Percentiles rank a stretch among this genome's conserved stretches.
These are phyloP conservation scores for Chaetomiaceae sp. DNA, from an alignment of 2,329 filamentous ascomycete species.

Conservation along the genomic window DNA sequence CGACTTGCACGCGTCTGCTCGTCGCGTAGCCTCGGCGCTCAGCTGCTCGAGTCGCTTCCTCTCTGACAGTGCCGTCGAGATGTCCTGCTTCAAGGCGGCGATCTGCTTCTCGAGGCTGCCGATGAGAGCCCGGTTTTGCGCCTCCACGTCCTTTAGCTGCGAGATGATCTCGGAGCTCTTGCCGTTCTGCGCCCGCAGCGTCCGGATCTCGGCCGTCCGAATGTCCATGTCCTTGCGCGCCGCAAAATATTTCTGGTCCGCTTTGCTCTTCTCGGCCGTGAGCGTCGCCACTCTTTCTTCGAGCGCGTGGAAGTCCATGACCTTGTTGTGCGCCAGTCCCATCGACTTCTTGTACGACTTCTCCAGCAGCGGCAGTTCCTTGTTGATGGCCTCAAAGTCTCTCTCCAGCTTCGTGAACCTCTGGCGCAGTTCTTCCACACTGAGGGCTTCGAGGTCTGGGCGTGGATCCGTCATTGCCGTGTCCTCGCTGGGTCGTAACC, in stretches of 20 bases:
- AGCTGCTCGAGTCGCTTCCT: constrained; percentile 71
- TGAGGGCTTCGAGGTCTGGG: constrained; percentile 54
- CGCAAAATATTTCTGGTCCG: constrained; percentile 96
- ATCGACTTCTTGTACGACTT: constrained; percentile 88
- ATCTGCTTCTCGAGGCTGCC: constrained; percentile 89
- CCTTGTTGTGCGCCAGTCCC: constrained; percentile 78
- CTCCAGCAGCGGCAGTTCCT: constrained; percentile 84
- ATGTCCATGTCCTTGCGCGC: constrained; percentile 92
- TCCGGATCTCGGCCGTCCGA: constrained; percentile 72
- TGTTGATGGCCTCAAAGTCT: constrained; percentile 79
- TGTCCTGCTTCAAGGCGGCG: constrained; percentile 73
- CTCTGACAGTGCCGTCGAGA: constrained; percentile 66
- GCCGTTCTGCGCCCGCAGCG: constrained; percentile 73
- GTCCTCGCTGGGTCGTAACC: constrained; percentile 54
- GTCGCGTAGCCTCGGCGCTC: constrained; percentile 63
- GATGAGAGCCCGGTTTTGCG: constrained; percentile 68
- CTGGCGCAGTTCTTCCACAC: constrained; percentile 65
- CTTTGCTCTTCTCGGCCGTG: constrained; percentile 87
- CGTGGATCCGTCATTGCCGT: constrained; percentile 41
- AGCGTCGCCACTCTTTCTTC: constrained; percentile 75
- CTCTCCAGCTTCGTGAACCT: constrained; percentile 72
- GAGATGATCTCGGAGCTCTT: constrained; percentile 93
- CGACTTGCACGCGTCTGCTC: constrained; percentile 65
- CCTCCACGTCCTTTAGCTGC: constrained; percentile 86
- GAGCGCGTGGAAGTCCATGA: constrained; percentile 67